Percentiles rank a stretch among this genome's conserved stretches.
Conservation (phyloP, 2,329 filamentous ascomycete species). For the Pseudocercospora fijiensis region DNA sequence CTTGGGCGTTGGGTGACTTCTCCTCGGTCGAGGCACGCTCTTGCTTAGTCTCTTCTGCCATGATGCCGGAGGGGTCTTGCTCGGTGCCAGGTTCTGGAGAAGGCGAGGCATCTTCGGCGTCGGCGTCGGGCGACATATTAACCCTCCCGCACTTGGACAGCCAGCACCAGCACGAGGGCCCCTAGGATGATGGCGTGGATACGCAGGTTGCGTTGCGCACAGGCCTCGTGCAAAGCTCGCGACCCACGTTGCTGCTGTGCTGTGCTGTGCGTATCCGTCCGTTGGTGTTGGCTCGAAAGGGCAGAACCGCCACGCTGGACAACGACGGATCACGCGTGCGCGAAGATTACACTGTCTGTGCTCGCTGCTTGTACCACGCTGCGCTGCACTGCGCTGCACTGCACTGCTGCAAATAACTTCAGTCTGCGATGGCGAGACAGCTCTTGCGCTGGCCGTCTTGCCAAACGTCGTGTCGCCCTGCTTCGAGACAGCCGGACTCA, state of each 20-base stretch:
- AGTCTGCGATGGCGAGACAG: slow-evolving; percentile 19
- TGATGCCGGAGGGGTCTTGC: slow-evolving; percentile 41
- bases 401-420: slow-evolving; percentile 16
- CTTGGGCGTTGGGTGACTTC: slow-evolving; percentile 33
- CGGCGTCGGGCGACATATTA: slow-evolving; percentile 54
- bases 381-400: too few species aligned
- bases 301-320: slow-evolving; percentile 15
- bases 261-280: slow-evolving; percentile 30
- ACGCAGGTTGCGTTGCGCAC: slow-evolving; percentile 38
- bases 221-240: slow-evolving; percentile 35
- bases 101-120: slow-evolving; percentile 49
- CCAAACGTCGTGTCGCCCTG: slow-evolving; percentile 1
- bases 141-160: slow-evolving; percentile 34
- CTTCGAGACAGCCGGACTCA: background rate
- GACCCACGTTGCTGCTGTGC: slow-evolving; percentile 42
- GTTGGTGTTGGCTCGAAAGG: slow-evolving; percentile 21
- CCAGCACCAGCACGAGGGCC: slow-evolving; percentile 22
- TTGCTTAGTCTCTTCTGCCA: slow-evolving; percentile 44
- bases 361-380: slow-evolving; percentile 9
- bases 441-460: slow-evolving; percentile 16
- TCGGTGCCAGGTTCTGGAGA: slow-evolving; percentile 47
- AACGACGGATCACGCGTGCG: slow-evolving; percentile 24
- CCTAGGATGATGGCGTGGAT: slow-evolving; percentile 27
- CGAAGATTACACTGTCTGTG: slow-evolving; percentile 26
- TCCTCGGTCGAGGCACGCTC: slow-evolving; percentile 43